A percentile compares a stretch with the other conserved stretches of the same genome.
Conservation (phyloP, 2,329 filamentous ascomycete genomes). For the Didymella pomorum region DNA sequence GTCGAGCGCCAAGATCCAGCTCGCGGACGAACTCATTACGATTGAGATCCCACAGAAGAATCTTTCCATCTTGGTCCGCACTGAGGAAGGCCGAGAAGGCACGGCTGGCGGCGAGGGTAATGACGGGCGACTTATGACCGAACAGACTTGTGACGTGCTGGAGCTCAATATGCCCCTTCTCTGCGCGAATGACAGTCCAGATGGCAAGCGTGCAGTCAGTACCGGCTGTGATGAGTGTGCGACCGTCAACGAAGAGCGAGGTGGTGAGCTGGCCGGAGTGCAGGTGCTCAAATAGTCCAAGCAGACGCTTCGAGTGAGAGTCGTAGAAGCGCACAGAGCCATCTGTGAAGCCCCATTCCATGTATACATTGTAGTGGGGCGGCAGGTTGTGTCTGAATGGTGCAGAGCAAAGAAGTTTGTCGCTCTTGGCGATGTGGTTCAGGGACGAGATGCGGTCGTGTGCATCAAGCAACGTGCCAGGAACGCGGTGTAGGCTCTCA, state of each 20-base stretch:
- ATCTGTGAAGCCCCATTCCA: constrained; percentile 97
- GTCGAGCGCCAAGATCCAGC: constrained; percentile 58
- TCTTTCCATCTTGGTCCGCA: constrained; percentile 79
- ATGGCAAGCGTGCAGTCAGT: constrained; percentile 91
- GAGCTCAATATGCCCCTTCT: constrained; percentile 73
- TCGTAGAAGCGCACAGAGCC: constrained; percentile 91
- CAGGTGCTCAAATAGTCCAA: constrained; percentile 91
- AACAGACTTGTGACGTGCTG: constrained; percentile 82
- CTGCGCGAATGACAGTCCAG: constrained; percentile 74
- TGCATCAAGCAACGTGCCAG: constrained; percentile 77
- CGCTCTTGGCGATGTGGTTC: constrained; percentile 78
- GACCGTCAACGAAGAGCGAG: constrained; percentile 85
- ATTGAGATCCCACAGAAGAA: constrained; percentile 94
- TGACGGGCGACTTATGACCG: constrained; percentile 86
- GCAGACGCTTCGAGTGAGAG: constrained; percentile 79
- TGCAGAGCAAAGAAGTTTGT: constrained; percentile 82
- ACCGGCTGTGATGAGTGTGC: constrained; percentile 88
- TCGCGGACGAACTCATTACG: constrained; percentile 84
- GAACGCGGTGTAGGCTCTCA: constrained; percentile 77
- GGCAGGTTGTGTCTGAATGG: constrained; percentile 88
- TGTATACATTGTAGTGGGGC: constrained; percentile 84
- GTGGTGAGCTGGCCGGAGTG: constrained; percentile 90
- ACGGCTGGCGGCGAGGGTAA: constrained; percentile 81
- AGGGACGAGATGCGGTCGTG: constrained; percentile 83
- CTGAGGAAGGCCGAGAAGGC: constrained; percentile 90